These are phyloP conservation scores for Pyropia yezoensis DNA, from an alignment of 23 red algal genomes.

Conservation along the genomic window DNA sequence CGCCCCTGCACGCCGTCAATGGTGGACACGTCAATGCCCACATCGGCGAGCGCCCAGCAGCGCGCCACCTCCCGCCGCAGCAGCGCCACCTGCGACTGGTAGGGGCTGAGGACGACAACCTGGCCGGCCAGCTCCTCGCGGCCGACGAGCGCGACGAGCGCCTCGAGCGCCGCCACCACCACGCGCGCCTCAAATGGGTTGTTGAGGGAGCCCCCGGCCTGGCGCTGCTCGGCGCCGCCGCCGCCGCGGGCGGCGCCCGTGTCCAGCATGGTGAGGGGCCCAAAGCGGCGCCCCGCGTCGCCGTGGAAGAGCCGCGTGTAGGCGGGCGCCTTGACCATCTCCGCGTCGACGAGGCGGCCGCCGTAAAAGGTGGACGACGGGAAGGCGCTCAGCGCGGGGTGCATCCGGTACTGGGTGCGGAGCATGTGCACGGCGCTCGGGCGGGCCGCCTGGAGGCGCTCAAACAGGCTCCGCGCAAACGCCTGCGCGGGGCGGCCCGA, in stretches of 20 bases:
- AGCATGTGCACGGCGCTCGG: conserved; percentile 35
- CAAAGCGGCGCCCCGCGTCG: conserved; percentile 25
- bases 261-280: conserved; percentile 46
- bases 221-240: conserved; percentile 8
- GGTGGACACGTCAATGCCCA: conserved; percentile 63
- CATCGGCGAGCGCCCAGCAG: background rate
- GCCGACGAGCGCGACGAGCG: conserved; percentile 3
- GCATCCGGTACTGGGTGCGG: conserved; percentile 97
- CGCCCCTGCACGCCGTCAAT: conserved; percentile 87
- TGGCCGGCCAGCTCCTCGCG: conserved; percentile 4
- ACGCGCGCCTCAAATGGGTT: conserved; percentile 30
- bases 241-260: conserved; percentile 4
- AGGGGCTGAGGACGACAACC: conserved; percentile 65
- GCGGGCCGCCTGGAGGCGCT: conserved; percentile 55
- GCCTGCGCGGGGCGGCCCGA: conserved; percentile 41
- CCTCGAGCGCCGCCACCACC: conserved; percentile 8
- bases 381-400: conserved; percentile 86
- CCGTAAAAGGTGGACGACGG: conserved; percentile 82
- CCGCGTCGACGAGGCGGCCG: conserved; percentile 31
- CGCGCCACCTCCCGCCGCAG: conserved; percentile 27
- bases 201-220: conserved; percentile 23
- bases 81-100: conserved; percentile 50
- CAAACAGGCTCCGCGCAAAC: conserved; percentile 72
- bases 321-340: background rate
- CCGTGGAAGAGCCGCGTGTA: conserved; percentile 5